Evolutionary conservation across 768 basidiomycete species (phyloP).

Genomic region (Tulasnella sp.): DNA sequence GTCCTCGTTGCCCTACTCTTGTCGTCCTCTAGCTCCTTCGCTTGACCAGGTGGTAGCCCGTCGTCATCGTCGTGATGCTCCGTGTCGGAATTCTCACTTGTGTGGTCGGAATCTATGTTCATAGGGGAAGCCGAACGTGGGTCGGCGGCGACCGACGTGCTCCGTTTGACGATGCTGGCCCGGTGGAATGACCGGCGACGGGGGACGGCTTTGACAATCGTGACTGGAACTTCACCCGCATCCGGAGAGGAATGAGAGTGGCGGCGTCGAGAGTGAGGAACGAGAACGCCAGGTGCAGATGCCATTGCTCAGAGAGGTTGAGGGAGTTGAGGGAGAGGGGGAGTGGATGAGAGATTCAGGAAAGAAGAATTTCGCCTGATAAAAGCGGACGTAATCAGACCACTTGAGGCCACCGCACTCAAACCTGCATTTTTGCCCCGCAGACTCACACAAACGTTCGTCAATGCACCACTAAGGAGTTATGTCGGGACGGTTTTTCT

Average conservation of each 20-base stretch:
- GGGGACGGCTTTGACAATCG: not conserved
- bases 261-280: slow-evolving; percentile 2
- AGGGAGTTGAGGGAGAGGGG: not conserved
- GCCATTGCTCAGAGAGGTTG: not conserved
- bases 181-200: not conserved
- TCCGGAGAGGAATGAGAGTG: slow-evolving; percentile 20
- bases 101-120: not conserved
- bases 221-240: not conserved
- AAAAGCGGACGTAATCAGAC: not conserved
- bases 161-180: not conserved
- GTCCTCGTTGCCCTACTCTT: not conserved
- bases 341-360: not conserved
- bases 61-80: not conserved
- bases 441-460: not conserved
- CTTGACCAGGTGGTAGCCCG: not conserved
- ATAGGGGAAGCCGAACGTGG: not conserved
- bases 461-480: not conserved
- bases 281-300: slow-evolving; percentile 8
- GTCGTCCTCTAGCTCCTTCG: not conserved
- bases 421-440: not conserved
- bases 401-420: not conserved
- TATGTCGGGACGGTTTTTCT: not conserved
- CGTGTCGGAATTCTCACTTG: not conserved
- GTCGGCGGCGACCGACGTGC: not conserved
- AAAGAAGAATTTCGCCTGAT: not conserved